A percentile compares a stretch with the other conserved stretches of the same genome.
Evolutionary conservation across 352 stramenopile species (phyloP).

Genomic region (Globisporangium nodosum): DNA sequence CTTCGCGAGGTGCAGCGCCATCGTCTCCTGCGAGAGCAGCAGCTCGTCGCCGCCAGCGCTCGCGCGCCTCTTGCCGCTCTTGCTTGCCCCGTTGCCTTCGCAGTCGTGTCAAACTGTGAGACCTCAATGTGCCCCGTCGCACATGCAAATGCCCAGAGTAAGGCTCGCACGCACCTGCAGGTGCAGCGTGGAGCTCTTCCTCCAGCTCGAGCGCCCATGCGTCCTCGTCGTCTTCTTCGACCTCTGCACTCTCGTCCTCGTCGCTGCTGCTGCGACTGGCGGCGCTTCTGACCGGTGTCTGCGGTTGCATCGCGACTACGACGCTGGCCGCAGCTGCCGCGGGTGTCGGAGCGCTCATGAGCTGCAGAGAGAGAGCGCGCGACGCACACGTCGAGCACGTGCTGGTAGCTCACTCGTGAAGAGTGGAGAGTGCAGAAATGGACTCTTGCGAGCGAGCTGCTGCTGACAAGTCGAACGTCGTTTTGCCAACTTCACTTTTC

Average conservation of each 20-base stretch:
- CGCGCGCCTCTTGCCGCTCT: neutral
- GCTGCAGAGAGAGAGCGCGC: too few relatives aligned
- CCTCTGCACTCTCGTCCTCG: constrained; percentile 1
- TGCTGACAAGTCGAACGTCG: too few relatives aligned
- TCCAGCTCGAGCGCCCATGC: constrained; percentile 67
- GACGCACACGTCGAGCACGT: too few relatives aligned
- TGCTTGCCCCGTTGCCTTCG: constrained; percentile 1
- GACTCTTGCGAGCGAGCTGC: too few relatives aligned
- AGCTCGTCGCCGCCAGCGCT: constrained; percentile 3
- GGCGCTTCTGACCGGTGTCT: neutral
- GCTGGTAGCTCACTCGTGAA: too few relatives aligned
- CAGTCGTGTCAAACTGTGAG: neutral
- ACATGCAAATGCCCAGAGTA: neutral
- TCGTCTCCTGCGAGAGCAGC: constrained; percentile 14
- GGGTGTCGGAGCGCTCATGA: too few relatives aligned
- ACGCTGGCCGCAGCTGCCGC: too few relatives aligned
- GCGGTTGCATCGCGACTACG: neutral
- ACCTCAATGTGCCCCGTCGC: too few relatives aligned
- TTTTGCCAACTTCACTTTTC: too few relatives aligned
- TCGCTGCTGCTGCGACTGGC: constrained; percentile 8
- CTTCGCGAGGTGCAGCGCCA: constrained; percentile 12
- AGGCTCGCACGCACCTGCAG: constrained; percentile 18
- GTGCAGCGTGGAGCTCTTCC: constrained; percentile 45
- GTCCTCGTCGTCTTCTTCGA: constrained; percentile 18
- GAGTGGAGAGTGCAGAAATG: too few relatives aligned